Base-by-base conservation (phyloP, 805 yeast species). In the Cyberlindnera subsufficiens region DNA sequence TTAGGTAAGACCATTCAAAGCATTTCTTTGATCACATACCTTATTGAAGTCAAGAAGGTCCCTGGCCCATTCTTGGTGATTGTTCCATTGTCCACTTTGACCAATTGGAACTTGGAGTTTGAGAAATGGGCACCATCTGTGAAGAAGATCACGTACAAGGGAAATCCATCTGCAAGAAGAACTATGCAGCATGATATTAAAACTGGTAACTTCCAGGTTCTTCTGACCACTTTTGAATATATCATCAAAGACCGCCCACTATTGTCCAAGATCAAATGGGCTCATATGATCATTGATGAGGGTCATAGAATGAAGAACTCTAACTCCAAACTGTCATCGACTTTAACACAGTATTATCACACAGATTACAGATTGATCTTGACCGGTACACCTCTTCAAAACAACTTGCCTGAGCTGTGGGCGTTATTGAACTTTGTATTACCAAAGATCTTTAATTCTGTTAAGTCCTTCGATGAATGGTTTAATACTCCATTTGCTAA, bases 1-100 rank as follows among this genome's bases (percentile, higher is more conserved):
- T 72, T 93, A 49, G 99, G 99, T 63, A 93, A 93, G 62, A 93
- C 99, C 64, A 71, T 56, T 75, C 95, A 86, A 61, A 78, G 90
- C n/a, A 80, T 86, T 44, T 84, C 93, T 0, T 67, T 86, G 52
- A 69, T 86, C 17, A 75, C 91, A 1, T 81, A 86, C 57, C 67
- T 86, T 42, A 74, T 75, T 45, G 95, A 86, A 56, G 68, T 63
- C 33, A 86, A 86, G 55, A 74, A 80, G 42, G 75, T 72, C 37
- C 74, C 72, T 37, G 87, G 82, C 29, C 86, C 86, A 44, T 86
- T 80, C 53, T 72, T 86, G 57, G 87, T 86, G 35, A 80, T 86
- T 61, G 95, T 86, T 27, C 95, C 95, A 5, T 68, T 86, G 49
- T 85, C 93, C 3, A 86, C 95, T 0, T 75, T 86, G 34, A 84